A percentile compares a stretch with the other conserved stretches of the same genome.
phyloP scores from a whole-genome alignment of 1,284 basidiomycete species.

The Papiliotrema flavescens region DNA sequence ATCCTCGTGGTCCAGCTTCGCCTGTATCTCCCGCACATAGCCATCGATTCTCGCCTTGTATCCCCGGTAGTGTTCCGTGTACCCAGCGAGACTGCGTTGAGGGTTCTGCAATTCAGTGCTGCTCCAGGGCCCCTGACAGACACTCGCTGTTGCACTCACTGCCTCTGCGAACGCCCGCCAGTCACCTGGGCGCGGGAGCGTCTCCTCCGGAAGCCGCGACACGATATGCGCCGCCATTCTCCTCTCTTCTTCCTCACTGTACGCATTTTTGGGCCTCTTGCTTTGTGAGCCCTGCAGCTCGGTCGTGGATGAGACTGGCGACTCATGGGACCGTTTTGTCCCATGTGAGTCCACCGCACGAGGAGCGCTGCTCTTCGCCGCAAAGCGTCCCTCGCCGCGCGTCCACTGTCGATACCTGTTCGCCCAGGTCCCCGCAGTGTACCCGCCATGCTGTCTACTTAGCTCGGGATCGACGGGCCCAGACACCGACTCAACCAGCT shows the following conservation, averaged over 20 bases:
- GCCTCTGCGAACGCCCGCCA: conserved; percentile 7
- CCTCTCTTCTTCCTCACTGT: conserved; percentile 3
- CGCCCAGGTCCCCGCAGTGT: neutral
- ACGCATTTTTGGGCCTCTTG: neutral
- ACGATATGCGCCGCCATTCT: conserved; percentile 12
- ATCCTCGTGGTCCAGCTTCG: neutral
- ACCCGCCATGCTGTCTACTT: neutral
- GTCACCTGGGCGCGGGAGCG: neutral
- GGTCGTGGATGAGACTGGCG: too few relatives aligned
- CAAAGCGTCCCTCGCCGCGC: neutral
- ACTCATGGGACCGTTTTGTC: neutral
- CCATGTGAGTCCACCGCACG: neutral
- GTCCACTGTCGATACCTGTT: neutral
- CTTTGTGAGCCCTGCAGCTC: too few relatives aligned
- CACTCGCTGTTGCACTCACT: conserved; percentile 9
- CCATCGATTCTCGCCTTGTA: neutral
- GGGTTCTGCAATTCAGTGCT: neutral
- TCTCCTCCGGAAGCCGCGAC: neutral
- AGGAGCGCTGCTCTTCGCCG: too few relatives aligned
- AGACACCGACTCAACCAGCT: neutral
- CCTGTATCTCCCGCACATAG: neutral
- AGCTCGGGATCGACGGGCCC: neutral
- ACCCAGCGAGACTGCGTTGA: neutral
- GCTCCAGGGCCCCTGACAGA: neutral
- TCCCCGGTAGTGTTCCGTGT: neutral